Evolutionary conservation across 805 yeast species (phyloP).

Genomic region (Candida jianshihensis): DNA sequence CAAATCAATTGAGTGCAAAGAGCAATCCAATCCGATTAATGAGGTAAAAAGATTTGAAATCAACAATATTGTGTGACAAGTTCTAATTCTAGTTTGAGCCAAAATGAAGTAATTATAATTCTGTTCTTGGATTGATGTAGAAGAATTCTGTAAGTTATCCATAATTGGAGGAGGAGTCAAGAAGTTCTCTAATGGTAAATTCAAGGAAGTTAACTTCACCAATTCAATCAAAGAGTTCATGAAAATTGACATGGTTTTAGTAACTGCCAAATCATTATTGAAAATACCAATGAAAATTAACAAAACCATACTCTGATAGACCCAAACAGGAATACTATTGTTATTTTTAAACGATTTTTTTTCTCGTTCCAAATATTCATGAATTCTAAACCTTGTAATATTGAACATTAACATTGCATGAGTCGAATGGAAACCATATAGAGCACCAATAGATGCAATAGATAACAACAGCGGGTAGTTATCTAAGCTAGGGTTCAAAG

Average conservation of each 20-base stretch:
- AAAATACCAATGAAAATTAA: conserved; percentile 81
- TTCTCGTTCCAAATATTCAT: conserved; percentile 50
- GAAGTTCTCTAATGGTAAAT: conserved; percentile 46
- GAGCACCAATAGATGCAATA: conserved; percentile 85
- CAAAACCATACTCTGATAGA: conserved; percentile 75
- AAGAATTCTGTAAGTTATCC: conserved; percentile 24
- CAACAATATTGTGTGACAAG: conserved; percentile 58
- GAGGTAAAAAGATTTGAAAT: conserved; percentile 51
- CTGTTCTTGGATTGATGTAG: conserved; percentile 24
- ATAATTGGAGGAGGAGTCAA: conserved; percentile 33
- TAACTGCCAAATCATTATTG: conserved; percentile 58
- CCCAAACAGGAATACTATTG: conserved; percentile 75
- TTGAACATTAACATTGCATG: conserved; percentile 69
- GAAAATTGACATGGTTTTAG: conserved; percentile 72
- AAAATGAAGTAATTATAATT: conserved; percentile 48
- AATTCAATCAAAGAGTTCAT: conserved; percentile 74
- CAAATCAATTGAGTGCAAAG: conserved; percentile 40
- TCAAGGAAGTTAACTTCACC: conserved; percentile 66
- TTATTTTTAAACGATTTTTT: conserved; percentile 23
- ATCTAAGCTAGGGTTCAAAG: conserved; percentile 41
- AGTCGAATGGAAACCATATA: conserved; percentile 72
- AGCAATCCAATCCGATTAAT: conserved; percentile 36
- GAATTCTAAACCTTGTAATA: conserved; percentile 59
- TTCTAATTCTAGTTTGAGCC: conserved; percentile 72
- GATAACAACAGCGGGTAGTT: conserved; percentile 65